A percentile compares a stretch with the other conserved stretches of the same genome.
Evolutionary conservation across 2,329 filamentous ascomycete genomes (phyloP).

Genomic region (Talaromyces sp.): DNA sequence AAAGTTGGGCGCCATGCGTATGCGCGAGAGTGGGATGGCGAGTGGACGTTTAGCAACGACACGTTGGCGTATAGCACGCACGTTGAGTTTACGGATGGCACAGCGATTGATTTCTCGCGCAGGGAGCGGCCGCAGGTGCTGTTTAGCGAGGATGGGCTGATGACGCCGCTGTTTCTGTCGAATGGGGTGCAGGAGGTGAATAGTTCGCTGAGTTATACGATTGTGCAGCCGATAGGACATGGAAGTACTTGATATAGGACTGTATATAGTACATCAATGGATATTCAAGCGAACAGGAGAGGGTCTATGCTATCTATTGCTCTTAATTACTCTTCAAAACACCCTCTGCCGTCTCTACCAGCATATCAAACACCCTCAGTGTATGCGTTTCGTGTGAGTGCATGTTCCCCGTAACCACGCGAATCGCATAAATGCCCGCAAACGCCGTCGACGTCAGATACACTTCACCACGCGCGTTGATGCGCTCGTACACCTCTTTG

Average conservation of each 20-base stretch:
- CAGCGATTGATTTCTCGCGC: constrained; percentile 34
- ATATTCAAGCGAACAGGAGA: neutral
- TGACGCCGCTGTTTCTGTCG: constrained; percentile 44
- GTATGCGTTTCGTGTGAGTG: constrained; percentile 69
- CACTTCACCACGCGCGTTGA: constrained; percentile 71
- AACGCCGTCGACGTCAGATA: constrained; percentile 77
- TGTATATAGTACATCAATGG: neutral
- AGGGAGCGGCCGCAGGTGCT: constrained; percentile 47
- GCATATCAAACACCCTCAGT: constrained; percentile 65
- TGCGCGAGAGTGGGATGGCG: constrained; percentile 21
- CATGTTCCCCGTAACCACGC: constrained; percentile 70
- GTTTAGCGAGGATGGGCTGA: constrained; percentile 43
- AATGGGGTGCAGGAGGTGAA: constrained; percentile 45
- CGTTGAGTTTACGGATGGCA: constrained; percentile 37
- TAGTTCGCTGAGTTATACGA: constrained; percentile 30
- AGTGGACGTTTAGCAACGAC: constrained; percentile 28
- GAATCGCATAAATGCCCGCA: constrained; percentile 68
- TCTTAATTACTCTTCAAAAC: constrained; percentile 23
- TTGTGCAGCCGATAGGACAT: constrained; percentile 37
- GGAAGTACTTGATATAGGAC: constrained; percentile 6
- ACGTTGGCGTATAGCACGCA: constrained; percentile 25
- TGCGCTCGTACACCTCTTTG: constrained; percentile 66
- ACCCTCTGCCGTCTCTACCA: constrained; percentile 61
- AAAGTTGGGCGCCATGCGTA: constrained; percentile 30
- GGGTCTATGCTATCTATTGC: neutral